Percentiles rank a stretch among this genome's conserved stretches.
phyloP scores from a whole-genome alignment of 2,329 filamentous ascomycete genomes.

The Aureobasidium sp. region DNA sequence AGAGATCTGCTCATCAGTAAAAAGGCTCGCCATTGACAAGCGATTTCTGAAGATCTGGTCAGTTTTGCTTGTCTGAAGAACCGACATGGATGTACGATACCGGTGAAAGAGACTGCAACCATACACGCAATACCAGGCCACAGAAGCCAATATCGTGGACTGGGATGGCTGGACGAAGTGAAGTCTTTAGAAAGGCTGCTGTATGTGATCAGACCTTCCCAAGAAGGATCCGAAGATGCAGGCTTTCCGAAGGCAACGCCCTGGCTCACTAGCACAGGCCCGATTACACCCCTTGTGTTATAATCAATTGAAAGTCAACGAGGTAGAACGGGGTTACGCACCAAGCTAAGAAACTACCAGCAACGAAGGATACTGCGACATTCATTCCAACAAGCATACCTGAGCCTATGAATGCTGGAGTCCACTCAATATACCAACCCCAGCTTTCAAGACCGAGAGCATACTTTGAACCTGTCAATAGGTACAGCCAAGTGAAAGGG shows the following conservation, averaged over 20 bases:
- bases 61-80: constrained; percentile 24
- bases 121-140: constrained; percentile 58
- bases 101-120: constrained; percentile 55
- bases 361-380: constrained; percentile 64
- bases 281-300: constrained; percentile 62
- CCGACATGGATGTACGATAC: constrained; percentile 26
- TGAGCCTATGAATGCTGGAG: constrained; percentile 67
- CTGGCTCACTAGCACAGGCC: constrained; percentile 61
- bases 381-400: constrained; percentile 68
- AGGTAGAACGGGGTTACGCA: no score
- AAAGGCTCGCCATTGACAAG: not conserved
- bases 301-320: no score
- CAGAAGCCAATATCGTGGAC: constrained; percentile 59
- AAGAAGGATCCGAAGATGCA: constrained; percentile 27
- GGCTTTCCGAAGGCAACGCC: constrained; percentile 51
- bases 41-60: not conserved
- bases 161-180: constrained; percentile 25
- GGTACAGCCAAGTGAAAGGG: constrained; percentile 56
- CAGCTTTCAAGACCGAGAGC: constrained; percentile 65
- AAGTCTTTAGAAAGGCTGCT: not conserved
- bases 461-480: constrained; percentile 58
- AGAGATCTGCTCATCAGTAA: not conserved
- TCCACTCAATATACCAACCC: constrained; percentile 68
- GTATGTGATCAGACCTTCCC: not conserved
- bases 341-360: constrained; percentile 55